These are phyloP conservation scores for Cardamine resedifolia DNA, from an alignment of 345 rosid genomes.

Conservation along the genomic window DNA sequence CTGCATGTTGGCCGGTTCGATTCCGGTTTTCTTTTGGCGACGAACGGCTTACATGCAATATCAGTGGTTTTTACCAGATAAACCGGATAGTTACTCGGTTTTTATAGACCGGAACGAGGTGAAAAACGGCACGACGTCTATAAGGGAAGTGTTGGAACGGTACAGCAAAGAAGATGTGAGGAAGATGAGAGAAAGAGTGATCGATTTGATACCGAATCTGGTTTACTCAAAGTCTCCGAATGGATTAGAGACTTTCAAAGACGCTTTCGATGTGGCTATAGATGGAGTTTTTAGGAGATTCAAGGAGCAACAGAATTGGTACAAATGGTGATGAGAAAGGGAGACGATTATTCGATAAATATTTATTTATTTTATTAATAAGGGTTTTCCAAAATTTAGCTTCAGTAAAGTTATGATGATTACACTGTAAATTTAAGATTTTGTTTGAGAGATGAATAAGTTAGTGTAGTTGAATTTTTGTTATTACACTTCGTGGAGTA, in stretches of 20 bases:
- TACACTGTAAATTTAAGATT: slow-evolving; percentile 38
- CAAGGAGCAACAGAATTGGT: slow-evolving; percentile 65
- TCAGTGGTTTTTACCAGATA: slow-evolving; percentile 86
- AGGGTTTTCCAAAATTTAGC: slow-evolving; percentile 3
- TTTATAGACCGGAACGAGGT: slow-evolving; percentile 73
- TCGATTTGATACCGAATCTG: slow-evolving; percentile 64
- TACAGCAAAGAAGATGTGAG: slow-evolving; percentile 60
- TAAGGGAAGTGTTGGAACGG: slow-evolving; percentile 60
- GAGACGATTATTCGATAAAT: background rate
- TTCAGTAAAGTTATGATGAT: slow-evolving; percentile 10
- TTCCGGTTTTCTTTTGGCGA: slow-evolving; percentile 96
- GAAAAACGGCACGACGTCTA: slow-evolving; percentile 68
- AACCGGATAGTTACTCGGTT: slow-evolving; percentile 72
- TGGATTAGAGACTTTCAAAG: slow-evolving; percentile 67
- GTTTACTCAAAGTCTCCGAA: slow-evolving; percentile 62
- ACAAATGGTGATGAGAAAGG: slow-evolving; percentile 58
- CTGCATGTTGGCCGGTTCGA: slow-evolving; percentile 94
- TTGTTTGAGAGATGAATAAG: slow-evolving; percentile 30
- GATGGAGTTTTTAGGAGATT: slow-evolving; percentile 80
- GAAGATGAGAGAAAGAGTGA: slow-evolving; percentile 78
- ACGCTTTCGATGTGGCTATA: slow-evolving; percentile 89
- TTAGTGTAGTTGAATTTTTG: slow-evolving; percentile 29
- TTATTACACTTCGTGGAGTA: slow-evolving; percentile 1
- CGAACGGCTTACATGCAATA: slow-evolving; percentile 84
- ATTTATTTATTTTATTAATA: slow-evolving; percentile 32